Evolutionary conservation across 768 basidiomycete genomes (phyloP).

Genomic region (Galerina sulciceps): DNA sequence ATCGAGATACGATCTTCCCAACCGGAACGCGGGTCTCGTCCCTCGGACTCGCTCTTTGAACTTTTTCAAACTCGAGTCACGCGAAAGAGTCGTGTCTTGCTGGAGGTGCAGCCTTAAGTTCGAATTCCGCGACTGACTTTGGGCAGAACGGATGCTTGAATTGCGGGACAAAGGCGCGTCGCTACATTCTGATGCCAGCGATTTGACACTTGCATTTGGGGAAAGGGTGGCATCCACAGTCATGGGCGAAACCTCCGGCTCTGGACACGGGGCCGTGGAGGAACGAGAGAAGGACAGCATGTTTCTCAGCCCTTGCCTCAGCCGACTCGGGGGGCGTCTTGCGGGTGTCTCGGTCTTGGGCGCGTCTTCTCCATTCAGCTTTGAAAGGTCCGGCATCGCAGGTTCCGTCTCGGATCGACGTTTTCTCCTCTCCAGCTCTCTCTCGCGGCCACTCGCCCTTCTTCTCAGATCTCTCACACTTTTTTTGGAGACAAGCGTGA

Average conservation of each 20-base stretch:
- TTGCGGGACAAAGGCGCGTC: not conserved
- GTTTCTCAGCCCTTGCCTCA: constrained; percentile 25
- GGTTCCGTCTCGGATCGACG: not conserved
- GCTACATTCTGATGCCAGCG: not conserved
- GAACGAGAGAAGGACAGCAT: constrained; percentile 25
- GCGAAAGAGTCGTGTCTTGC: constrained; percentile 16
- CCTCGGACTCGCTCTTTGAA: constrained; percentile 34
- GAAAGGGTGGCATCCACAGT: not conserved
- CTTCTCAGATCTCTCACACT: constrained; percentile 43
- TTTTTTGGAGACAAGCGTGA: constrained; percentile 44
- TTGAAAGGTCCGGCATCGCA: not conserved
- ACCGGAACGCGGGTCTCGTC: constrained; percentile 23
- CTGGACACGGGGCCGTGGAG: not conserved
- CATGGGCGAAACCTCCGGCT: not conserved
- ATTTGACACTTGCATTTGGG: constrained; percentile 3
- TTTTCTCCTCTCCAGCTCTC: constrained; percentile 2
- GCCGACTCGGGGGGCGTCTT: constrained; percentile 13
- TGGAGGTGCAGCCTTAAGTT: constrained; percentile 1
- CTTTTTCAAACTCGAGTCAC: constrained; percentile 32
- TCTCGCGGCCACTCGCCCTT: constrained; percentile 26
- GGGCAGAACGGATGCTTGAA: constrained; percentile 5
- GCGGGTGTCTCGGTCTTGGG: not conserved
- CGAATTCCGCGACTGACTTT: constrained; percentile 4
- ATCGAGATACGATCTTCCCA: constrained; percentile 28
- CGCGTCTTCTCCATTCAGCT: not conserved